Evolutionary conservation across 805 yeast species (phyloP), one percentile per base, ranked within the genome.

Genomic region (Candida dendrica): DNA sequence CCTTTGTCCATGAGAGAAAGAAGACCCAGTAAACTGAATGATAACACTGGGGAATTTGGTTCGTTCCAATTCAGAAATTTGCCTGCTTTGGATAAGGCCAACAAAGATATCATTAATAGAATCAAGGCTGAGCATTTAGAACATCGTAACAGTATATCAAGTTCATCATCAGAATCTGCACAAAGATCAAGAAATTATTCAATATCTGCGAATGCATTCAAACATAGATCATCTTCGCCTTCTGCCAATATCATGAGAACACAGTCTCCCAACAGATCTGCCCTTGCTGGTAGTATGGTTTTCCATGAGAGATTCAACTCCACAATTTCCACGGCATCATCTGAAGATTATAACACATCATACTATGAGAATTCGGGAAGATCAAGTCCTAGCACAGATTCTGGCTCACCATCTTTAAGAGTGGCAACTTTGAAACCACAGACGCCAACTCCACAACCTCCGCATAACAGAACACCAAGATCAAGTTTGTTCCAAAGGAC

Each of bases 71-170:
- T 86, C 64, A 72, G 96, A 49, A 93, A 93, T 58, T 65, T 93
- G 47, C 81, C 91, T 4, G 93, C 93, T 6, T 71, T 95, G 42
- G 98, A 93, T 52, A 85, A 84, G 53, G 97, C 96, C 8, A 93
- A 93, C 57, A 88, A 87, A 56, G 97, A 90, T 63, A 90, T 85
- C 13, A 88, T 93, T 48, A 85, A 86, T 54, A 69, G 96, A 47
- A 73, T 93, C 56, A 85, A 89, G 55, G 81, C 72, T 26, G 98
- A 91, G 58, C 95, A 87, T 59, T 50, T 81, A 48, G 60, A 60
- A 33, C 69, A 64, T 42, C 60, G 67, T 43, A 56, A 61, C n/a
- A 66, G 70, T 16, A 49, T 59, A 16, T 59, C 64, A 3, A 61
- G 65, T 22, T 60, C 68, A 6, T 64, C 71, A 0, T 64, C 72